Percentiles rank a stretch among this genome's conserved stretches.
Conservation (phyloP, 2,329 filamentous ascomycete species). For the Fusarium equiseti region DNA sequence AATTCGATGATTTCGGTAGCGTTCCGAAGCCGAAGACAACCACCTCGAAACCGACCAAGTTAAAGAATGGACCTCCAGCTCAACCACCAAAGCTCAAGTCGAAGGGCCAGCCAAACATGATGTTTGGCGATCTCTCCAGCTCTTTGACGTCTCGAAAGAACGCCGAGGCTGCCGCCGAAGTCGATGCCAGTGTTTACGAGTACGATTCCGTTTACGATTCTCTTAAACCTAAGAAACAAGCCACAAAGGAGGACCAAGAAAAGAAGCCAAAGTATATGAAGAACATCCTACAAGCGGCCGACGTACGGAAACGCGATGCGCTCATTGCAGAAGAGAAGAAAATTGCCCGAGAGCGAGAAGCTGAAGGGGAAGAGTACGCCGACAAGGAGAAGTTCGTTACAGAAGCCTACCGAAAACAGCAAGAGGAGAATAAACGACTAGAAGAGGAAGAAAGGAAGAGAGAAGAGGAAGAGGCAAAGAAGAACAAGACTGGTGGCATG, state of each 20-base stretch:
- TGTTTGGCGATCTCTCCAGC: constrained; percentile 76
- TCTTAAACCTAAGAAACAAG: constrained; percentile 74
- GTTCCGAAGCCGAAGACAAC: constrained; percentile 39
- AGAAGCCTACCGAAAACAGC: constrained; percentile 83
- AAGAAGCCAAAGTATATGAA: constrained; percentile 83
- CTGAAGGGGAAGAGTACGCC: constrained; percentile 82
- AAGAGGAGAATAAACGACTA: constrained; percentile 77
- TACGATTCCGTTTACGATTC: constrained; percentile 87
- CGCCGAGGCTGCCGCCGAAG: constrained; percentile 71
- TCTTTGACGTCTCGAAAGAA: constrained; percentile 72
- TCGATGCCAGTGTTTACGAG: constrained; percentile 84
- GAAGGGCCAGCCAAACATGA: constrained; percentile 57
- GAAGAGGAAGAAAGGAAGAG: constrained; percentile 78
- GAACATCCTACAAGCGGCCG: constrained; percentile 77
- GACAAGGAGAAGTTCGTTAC: constrained; percentile 91
- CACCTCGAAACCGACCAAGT: constrained; percentile 50
- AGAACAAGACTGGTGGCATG: constrained; percentile 76
- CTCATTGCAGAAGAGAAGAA: constrained; percentile 84
- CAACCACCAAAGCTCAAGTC: constrained; percentile 60
- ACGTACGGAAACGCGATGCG: constrained; percentile 81
- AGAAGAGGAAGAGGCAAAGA: constrained; percentile 74
- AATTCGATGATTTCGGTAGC: constrained; percentile 65
- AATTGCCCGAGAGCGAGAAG: constrained; percentile 80
- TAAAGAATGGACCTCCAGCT: constrained; percentile 50
- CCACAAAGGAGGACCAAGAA: constrained; percentile 65